Conservation (phyloP, 2,329 filamentous ascomycete species). For the Fusarium sp. region DNA sequence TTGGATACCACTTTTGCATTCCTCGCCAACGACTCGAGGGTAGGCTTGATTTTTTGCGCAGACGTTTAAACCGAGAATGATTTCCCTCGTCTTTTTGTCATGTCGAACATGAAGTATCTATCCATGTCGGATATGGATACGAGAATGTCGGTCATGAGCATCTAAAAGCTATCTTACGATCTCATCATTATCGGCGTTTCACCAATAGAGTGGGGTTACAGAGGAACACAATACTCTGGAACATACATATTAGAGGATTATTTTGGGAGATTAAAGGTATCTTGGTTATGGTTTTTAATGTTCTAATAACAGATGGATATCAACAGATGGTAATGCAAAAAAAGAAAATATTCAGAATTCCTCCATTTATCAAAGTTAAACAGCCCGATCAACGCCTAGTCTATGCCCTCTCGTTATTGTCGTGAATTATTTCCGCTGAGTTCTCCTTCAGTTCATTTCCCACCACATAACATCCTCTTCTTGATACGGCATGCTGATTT, state of each 20-base stretch:
- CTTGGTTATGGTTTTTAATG: not conserved
- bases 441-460: slow-evolving; percentile 24
- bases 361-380: slow-evolving; percentile 5
- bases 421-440: slow-evolving; percentile 4
- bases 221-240: slow-evolving; percentile 24
- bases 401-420: not conserved
- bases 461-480: slow-evolving; percentile 42
- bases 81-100: slow-evolving; percentile 14
- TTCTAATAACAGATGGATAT: slow-evolving; percentile 28
- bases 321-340: slow-evolving; percentile 4
- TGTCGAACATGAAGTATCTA: slow-evolving; percentile 19
- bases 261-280: not conserved
- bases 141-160: not conserved
- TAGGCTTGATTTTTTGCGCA: slow-evolving; percentile 21
- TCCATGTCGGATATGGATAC: not conserved
- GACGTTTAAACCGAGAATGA: slow-evolving; percentile 33
- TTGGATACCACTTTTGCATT: slow-evolving; percentile 35
- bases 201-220: slow-evolving; percentile 34
- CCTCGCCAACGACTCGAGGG: slow-evolving; percentile 20
- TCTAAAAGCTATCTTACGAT: slow-evolving; percentile 2
- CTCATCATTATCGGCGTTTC: slow-evolving; percentile 35
- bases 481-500: slow-evolving; percentile 34
- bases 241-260: slow-evolving; percentile 9
- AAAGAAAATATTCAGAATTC: slow-evolving; percentile 4
- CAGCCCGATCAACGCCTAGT: not conserved